Conservation (phyloP, 2,329 filamentous ascomycete genomes). For the Paecilomyces sp. region DNA sequence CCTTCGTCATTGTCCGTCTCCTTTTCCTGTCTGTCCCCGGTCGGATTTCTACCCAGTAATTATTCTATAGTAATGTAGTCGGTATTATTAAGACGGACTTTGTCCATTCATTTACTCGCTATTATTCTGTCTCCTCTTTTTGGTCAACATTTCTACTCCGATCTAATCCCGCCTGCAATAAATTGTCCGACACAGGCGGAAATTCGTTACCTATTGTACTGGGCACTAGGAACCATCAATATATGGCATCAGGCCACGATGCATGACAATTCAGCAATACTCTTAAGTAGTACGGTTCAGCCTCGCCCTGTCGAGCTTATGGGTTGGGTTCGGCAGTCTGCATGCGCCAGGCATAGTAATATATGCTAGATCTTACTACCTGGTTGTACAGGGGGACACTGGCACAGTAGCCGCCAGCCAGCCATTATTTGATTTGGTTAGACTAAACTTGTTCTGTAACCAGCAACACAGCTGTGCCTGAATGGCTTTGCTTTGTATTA, state of each 20-base stretch:
- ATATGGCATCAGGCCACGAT: too few species aligned
- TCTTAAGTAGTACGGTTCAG: too few species aligned
- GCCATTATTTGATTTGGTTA: neutral
- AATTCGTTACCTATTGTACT: too few species aligned
- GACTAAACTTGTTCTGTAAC: neutral
- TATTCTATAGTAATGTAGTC: neutral
- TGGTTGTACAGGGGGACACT: neutral
- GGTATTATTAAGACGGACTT: too few species aligned
- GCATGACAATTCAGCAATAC: too few species aligned
- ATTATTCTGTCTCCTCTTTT: too few species aligned
- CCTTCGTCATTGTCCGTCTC: neutral
- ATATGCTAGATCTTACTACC: neutral
- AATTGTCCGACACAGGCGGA: too few species aligned
- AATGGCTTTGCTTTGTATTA: neutral
- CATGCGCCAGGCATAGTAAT: neutral
- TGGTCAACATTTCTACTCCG: too few species aligned
- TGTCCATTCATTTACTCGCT: too few species aligned
- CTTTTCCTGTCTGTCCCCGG: neutral
- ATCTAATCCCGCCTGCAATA: too few species aligned
- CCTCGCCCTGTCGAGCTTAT: neutral
- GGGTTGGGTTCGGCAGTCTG: neutral
- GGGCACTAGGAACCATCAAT: too few species aligned
- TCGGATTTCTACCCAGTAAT: neutral
- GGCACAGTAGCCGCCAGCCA: neutral
- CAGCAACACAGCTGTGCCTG: neutral